Evolutionary conservation across 192 early-diverging fungal genomes (phyloP), one percentile per base, ranked within the genome.

Genomic region (Linnemannia schmuckeri): DNA sequence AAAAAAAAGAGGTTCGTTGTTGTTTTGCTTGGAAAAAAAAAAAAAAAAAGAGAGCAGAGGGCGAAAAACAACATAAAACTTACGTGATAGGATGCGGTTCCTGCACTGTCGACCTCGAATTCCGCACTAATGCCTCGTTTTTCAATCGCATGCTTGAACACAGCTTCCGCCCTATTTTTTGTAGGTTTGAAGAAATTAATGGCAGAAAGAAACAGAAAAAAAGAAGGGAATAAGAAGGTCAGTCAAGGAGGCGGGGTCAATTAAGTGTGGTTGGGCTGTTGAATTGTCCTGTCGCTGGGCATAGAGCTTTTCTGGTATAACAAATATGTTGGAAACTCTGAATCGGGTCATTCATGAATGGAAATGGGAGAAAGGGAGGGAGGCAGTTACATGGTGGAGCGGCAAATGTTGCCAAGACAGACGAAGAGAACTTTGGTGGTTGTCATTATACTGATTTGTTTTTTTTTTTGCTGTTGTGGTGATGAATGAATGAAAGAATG

Each of bases 161-260:
- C 98, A 10, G 97, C 97, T 87, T 97, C 97, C 55, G 97, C 97
- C 98, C 98, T 99, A 7, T 97, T 18, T 97, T 18, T 63, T 7
- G 22, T 72, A 6, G 40, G 0, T 71, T 71, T 41, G 41, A 30
- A 70, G 6, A 20, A 10, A 35, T 18, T 15, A 38, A 42, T 63
- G 42, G 38, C 37, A 52, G 3, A 10, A 70, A 6, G 37, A 54
- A 30, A 42, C 2, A 71, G 3, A n/a, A 72, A 22, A 15, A 40
- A 9, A 27, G 52, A 30, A 33, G 33, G 30, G 35, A 52, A 30
- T 37, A 27, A 27, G 57, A 9, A 7, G 13, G 6, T 15, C 30
- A 66, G 10, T 24, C 30, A 66, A 12, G 30, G 57, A 8, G n/a
- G 27, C 24, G 20, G 49, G 49, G 49, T 61, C 61, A 30, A 66